Evolutionary conservation across 2,329 filamentous ascomycete genomes (phyloP).

Genomic region (Penicillium paneum): DNA sequence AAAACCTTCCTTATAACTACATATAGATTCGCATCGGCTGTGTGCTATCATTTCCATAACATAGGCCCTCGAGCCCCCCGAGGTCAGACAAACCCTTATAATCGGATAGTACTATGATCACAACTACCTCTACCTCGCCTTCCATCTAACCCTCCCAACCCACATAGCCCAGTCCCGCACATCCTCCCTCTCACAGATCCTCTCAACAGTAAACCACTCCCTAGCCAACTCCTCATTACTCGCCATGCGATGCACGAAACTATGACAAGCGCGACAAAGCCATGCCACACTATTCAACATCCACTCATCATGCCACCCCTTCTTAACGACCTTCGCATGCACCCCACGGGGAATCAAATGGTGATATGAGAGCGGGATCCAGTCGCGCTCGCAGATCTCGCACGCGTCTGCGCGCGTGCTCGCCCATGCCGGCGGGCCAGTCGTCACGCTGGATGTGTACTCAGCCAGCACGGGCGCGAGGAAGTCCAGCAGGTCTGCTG

Average conservation of each 20-base stretch:
- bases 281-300: constrained; percentile 78
- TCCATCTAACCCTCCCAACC: constrained; percentile 73
- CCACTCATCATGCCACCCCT: constrained; percentile 74
- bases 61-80: background rate
- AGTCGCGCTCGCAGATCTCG: constrained; percentile 72
- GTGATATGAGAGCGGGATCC: constrained; percentile 77
- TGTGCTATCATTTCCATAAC: background rate
- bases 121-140: constrained; percentile 51
- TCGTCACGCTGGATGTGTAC: constrained; percentile 58
- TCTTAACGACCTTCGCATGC: constrained; percentile 71
- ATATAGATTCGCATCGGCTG: too few species aligned
- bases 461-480: constrained; percentile 61
- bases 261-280: constrained; percentile 81
- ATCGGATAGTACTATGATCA: background rate
- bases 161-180: constrained; percentile 68
- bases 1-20: background rate
- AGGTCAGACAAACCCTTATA: background rate
- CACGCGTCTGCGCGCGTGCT: constrained; percentile 59
- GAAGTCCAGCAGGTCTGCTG: constrained; percentile 52
- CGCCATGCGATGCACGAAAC: constrained; percentile 73
- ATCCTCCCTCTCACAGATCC: constrained; percentile 67
- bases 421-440: constrained; percentile 62
- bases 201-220: constrained; percentile 69
- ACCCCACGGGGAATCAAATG: constrained; percentile 78
- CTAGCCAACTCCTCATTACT: constrained; percentile 74